These are phyloP conservation scores for Erigeron canadensis DNA, from an alignment of 129 eudicot species.

Conservation along the genomic window DNA sequence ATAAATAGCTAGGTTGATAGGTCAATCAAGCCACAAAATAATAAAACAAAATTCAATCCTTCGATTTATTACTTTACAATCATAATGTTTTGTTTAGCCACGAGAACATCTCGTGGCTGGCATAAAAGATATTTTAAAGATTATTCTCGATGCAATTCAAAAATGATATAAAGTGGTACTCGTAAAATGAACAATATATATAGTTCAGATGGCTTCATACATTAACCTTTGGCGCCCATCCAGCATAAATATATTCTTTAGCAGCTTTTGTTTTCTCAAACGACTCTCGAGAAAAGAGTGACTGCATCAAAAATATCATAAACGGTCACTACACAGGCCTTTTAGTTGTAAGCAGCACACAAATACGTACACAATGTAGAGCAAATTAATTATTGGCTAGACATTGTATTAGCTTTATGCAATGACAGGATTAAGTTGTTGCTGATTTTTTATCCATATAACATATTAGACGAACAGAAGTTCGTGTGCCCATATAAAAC, in stretches of 20 bases:
- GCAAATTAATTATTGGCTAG: too few relatives aligned
- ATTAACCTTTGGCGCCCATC: constrained; percentile 31
- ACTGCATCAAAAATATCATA: constrained; percentile 37
- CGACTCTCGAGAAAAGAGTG: constrained; percentile 56
- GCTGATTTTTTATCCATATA: background rate
- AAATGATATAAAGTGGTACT: background rate
- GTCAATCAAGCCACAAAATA: background rate
- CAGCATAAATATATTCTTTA: constrained; percentile 52
- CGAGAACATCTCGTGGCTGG: background rate
- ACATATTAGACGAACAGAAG: background rate
- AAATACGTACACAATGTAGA: too few relatives aligned
- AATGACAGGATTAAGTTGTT: too few relatives aligned
- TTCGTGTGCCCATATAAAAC: background rate
- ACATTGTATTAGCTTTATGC: too few relatives aligned
- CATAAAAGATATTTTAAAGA: background rate
- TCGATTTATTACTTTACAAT: background rate
- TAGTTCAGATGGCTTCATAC: background rate
- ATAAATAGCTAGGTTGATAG: too few relatives aligned
- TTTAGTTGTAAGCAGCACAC: background rate
- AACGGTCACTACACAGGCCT: too few relatives aligned
- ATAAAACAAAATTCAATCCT: too few relatives aligned
- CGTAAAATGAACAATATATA: background rate
- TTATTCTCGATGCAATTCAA: background rate
- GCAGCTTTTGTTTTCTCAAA: constrained; percentile 64
- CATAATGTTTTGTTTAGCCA: background rate